Base-by-base conservation (phyloP, 2,329 filamentous ascomycete species). In the Cyphellophora attinorum region DNA sequence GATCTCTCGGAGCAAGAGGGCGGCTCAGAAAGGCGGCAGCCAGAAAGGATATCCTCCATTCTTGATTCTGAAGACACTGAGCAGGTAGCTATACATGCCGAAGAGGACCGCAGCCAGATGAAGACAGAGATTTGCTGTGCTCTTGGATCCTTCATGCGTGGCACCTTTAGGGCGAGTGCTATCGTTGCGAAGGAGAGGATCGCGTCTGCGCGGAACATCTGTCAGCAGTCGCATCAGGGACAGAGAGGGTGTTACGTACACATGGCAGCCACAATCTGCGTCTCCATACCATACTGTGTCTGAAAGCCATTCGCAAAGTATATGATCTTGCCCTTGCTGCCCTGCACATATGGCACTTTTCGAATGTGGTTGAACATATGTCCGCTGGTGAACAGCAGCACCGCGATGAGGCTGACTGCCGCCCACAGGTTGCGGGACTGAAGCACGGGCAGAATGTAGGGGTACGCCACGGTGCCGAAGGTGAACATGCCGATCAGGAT, bases 361-460 rank as follows among this genome's bases (percentile, higher is more conserved):
- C 93, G 77, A 54, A 98, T 98, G 55, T 95, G 88, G 61, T 96
- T 98, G 72, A 93, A 98, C 93, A 98, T 98, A 62, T 96, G 88
- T 25, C 91, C 93, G 50, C 83, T 91, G 30, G 82, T 95, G 64
- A 96, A 98, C 38, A 95, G 69, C 27, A 98, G 73, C 44, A 98
- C 88, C 11, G 79, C 70, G 51, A 96, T 86, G 48, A 98, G 67
- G 59, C 83, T 93, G 51, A 93, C 61, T 14, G 83, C 85, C 15
- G 89, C 88, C 91, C 91, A 98, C 12, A 96, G 64, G 52, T 93
- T 96, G 49, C 89, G 81, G 67, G 81, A 95, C 59, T 86, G 84
- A 21, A 95, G 58, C 40, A 95, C 53, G 3, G 89, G 89, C 8
- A 89, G 55, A 10, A 95, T 53, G 51, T 88, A 93, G 5, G 85